A percentile compares a stretch with the other conserved stretches of the same genome.
phyloP scores from a whole-genome alignment of 768 basidiomycete species.

The Boletus insuetus region DNA sequence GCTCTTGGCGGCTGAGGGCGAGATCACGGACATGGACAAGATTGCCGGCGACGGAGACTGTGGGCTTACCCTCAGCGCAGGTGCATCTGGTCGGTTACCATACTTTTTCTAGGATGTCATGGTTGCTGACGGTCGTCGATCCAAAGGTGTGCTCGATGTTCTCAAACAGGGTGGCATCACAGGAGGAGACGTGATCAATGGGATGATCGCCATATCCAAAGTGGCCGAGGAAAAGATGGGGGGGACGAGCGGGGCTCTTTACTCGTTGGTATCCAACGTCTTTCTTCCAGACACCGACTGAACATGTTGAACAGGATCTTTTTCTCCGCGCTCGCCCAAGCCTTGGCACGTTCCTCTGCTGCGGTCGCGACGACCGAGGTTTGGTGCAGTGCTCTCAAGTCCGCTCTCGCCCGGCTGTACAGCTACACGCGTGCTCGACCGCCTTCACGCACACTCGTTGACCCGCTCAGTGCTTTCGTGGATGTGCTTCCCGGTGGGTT shows the following conservation, averaged over 20 bases:
- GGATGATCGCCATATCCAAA: slow-evolving; percentile 66
- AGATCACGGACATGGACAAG: slow-evolving; percentile 88
- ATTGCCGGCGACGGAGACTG: slow-evolving; percentile 91
- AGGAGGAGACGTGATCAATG: slow-evolving; percentile 62
- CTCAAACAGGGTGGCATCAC: slow-evolving; percentile 54
- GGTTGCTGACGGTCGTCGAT: not conserved
- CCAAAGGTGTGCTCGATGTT: slow-evolving; percentile 56
- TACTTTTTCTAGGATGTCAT: not conserved
- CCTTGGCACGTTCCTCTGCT: slow-evolving; percentile 43
- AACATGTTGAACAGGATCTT: slow-evolving; percentile 60
- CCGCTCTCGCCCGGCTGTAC: slow-evolving; percentile 62
- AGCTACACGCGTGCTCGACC: slow-evolving; percentile 87
- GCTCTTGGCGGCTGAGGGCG: slow-evolving; percentile 76
- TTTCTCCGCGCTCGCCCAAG: slow-evolving; percentile 83
- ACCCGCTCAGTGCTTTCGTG: slow-evolving; percentile 82
- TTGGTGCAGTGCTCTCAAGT: slow-evolving; percentile 60
- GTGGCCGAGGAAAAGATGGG: slow-evolving; percentile 86
- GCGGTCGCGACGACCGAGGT: slow-evolving; percentile 40
- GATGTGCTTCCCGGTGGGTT: slow-evolving; percentile 36
- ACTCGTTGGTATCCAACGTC: slow-evolving; percentile 61
- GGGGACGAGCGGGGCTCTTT: slow-evolving; percentile 87
- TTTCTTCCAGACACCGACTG: not conserved
- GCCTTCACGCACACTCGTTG: slow-evolving; percentile 90
- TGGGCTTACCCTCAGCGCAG: slow-evolving; percentile 67
- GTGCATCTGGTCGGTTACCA: slow-evolving; percentile 58